A percentile compares a stretch with the other conserved stretches of the same genome.
These are phyloP conservation scores for Luzula sylvatica DNA, from an alignment of 176 grass and related monocot species.

Conservation along the genomic window DNA sequence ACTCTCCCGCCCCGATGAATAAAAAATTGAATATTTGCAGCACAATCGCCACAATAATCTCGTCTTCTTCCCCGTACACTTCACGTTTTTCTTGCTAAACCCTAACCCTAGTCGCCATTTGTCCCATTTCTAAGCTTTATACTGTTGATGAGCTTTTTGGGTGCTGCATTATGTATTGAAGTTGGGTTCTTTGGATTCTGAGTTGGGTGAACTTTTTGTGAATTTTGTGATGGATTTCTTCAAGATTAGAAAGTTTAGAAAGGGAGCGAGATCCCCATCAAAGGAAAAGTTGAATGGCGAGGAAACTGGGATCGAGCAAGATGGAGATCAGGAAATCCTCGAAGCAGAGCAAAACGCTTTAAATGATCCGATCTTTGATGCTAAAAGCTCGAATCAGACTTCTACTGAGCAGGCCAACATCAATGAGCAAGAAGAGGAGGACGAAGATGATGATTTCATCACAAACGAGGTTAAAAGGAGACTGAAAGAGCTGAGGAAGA, in stretches of 20 bases:
- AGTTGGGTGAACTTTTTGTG: not conserved
- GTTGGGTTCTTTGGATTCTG: not conserved
- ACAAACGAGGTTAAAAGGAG: conserved; percentile 81
- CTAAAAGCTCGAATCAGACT: not conserved
- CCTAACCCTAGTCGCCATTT: not conserved
- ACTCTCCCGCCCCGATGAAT: not conserved
- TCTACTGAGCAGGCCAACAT: conserved; percentile 1
- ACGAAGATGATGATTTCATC: conserved; percentile 72
- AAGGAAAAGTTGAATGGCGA: conserved; percentile 15
- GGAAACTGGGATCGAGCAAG: not conserved
- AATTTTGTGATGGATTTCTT: conserved; percentile 69
- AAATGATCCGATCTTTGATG: conserved; percentile 23
- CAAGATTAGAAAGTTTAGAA: conserved; percentile 54
- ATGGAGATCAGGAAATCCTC: conserved; percentile 6
- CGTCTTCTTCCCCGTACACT: conserved; percentile 7
- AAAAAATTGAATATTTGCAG: not conserved
- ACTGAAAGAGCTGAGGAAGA: conserved; percentile 85
- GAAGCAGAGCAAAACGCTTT: conserved; percentile 3
- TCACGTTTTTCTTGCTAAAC: not conserved
- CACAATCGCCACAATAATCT: not conserved
- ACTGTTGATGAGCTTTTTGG: not conserved
- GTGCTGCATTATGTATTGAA: not conserved
- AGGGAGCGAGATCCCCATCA: conserved; percentile 22
- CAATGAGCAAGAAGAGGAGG: conserved; percentile 18
- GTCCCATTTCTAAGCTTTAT: not conserved